A percentile compares a stretch with the other conserved stretches of the same genome.
Conservation (phyloP, 257 asterid species). For the Solanum raphanifolium region DNA sequence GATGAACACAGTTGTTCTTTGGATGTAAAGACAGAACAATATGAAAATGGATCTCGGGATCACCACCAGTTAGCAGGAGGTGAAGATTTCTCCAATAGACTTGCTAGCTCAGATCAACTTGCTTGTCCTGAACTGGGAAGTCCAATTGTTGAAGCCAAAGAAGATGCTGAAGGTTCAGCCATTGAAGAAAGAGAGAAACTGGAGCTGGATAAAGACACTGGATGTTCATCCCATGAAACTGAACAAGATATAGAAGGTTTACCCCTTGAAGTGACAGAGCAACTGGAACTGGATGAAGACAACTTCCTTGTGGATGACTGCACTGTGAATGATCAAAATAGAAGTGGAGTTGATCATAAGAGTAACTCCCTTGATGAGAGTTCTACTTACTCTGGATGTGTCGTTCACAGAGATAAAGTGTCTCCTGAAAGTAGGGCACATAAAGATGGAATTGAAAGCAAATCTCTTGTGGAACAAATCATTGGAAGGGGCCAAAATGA, state of each 20-base stretch:
- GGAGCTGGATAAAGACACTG: neutral
- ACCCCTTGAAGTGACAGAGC: conserved; percentile 4
- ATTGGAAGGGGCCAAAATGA: conserved; percentile 9
- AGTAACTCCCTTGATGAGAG: neutral
- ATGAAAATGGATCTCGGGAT: conserved; percentile 10
- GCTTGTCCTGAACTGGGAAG: conserved; percentile 8
- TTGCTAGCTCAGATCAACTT: conserved; percentile 34
- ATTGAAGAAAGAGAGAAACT: neutral
- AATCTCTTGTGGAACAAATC: conserved; percentile 3
- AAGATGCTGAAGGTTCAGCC: neutral
- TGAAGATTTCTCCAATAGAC: conserved; percentile 25
- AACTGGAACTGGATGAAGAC: neutral
- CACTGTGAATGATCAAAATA: conserved; percentile 1
- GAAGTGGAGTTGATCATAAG: conserved; percentile 8
- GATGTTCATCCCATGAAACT: neutral
- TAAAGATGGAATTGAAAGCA: conserved; percentile 6
- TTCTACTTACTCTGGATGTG: conserved; percentile 9
- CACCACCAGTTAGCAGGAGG: conserved; percentile 1
- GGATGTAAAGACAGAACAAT: conserved; percentile 5
- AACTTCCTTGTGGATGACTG: neutral
- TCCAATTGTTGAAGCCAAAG: conserved; percentile 5
- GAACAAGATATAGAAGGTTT: conserved; percentile 9
- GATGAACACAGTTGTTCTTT: conserved; percentile 2
- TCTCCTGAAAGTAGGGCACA: neutral
- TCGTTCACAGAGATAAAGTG: conserved; percentile 8